Conservation (phyloP, 1,139 yeast species). For the Nakaseomyces kungkrabaensis region DNA sequence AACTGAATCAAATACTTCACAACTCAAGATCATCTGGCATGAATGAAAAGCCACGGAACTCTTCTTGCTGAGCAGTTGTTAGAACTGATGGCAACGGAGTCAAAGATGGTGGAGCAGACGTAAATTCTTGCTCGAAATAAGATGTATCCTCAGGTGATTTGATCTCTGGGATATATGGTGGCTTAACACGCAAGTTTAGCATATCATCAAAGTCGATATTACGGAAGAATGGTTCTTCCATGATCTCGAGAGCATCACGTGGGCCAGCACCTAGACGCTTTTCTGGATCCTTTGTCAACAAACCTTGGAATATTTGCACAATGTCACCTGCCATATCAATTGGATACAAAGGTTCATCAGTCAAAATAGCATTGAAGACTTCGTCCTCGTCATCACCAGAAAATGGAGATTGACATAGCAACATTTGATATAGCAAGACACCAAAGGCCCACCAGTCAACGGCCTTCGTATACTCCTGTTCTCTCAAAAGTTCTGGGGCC, state of each 20-base stretch:
- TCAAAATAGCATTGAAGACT: conserved; percentile 92
- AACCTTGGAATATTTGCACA: conserved; percentile 83
- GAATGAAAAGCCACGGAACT: conserved; percentile 92
- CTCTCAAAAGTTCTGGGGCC: conserved; percentile 97
- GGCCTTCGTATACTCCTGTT: conserved; percentile 82
- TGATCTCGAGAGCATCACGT: conserved; percentile 82
- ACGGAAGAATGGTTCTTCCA: conserved; percentile 89
- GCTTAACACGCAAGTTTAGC: conserved; percentile 58
- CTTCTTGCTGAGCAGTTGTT: conserved; percentile 86
- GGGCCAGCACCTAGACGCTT: conserved; percentile 79
- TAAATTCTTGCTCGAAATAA: conserved; percentile 89
- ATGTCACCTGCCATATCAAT: conserved; percentile 97
- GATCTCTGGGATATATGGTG: conserved; percentile 78
- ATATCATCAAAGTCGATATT: conserved; percentile 88
- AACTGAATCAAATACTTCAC: conserved; percentile 8
- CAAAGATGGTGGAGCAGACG: conserved; percentile 87
- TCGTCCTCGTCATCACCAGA: conserved; percentile 98
- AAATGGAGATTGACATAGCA: conserved; percentile 92
- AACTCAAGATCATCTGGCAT: conserved; percentile 48
- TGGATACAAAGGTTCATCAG: conserved; percentile 96
- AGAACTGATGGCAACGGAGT: conserved; percentile 89
- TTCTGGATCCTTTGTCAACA: conserved; percentile 79
- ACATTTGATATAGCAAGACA: conserved; percentile 89
- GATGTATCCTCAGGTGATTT: conserved; percentile 83
- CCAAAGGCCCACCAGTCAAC: conserved; percentile 99